These are phyloP conservation scores for Combretum micranthum DNA, from an alignment of 345 rosid species.

Conservation along the genomic window DNA sequence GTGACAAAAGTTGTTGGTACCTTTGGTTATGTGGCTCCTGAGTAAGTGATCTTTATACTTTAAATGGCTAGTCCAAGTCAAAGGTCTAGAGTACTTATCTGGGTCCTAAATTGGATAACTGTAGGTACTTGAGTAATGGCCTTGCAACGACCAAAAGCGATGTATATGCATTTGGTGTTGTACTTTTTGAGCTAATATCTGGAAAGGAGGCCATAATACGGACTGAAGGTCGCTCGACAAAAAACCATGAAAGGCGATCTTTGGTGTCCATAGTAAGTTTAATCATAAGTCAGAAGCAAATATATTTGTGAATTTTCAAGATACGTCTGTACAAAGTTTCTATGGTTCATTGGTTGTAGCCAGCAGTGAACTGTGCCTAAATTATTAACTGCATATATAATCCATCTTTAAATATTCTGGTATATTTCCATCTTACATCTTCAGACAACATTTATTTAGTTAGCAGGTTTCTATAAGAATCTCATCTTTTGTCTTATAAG, in stretches of 20 bases:
- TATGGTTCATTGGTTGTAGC: too few relatives aligned
- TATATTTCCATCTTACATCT: too few relatives aligned
- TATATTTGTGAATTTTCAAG: too few relatives aligned
- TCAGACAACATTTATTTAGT: too few relatives aligned
- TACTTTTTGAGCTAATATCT: conserved; percentile 80
- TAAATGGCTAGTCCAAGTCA: background rate
- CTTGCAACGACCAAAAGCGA: conserved; percentile 85
- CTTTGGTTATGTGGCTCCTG: conserved; percentile 92
- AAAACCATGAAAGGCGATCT: conserved; percentile 79
- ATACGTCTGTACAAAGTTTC: too few relatives aligned
- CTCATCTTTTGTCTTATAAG: too few relatives aligned
- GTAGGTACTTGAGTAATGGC: conserved; percentile 83
- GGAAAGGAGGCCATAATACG: conserved; percentile 83
- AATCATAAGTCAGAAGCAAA: background rate
- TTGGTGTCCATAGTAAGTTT: conserved; percentile 72
- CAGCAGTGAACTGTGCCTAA: too few relatives aligned
- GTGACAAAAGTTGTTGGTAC: conserved; percentile 96
- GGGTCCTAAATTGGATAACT: conserved; percentile 6
- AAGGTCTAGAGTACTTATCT: background rate
- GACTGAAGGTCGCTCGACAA: conserved; percentile 47
- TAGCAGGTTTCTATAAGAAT: too few relatives aligned
- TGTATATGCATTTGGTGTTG: conserved; percentile 93
- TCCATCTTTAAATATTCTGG: too few relatives aligned
- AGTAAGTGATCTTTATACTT: conserved; percentile 42
- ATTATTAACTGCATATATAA: too few relatives aligned